phyloP scores from a whole-genome alignment of 2,329 filamentous ascomycete species.

The Pseudopithomyces chartarum region DNA sequence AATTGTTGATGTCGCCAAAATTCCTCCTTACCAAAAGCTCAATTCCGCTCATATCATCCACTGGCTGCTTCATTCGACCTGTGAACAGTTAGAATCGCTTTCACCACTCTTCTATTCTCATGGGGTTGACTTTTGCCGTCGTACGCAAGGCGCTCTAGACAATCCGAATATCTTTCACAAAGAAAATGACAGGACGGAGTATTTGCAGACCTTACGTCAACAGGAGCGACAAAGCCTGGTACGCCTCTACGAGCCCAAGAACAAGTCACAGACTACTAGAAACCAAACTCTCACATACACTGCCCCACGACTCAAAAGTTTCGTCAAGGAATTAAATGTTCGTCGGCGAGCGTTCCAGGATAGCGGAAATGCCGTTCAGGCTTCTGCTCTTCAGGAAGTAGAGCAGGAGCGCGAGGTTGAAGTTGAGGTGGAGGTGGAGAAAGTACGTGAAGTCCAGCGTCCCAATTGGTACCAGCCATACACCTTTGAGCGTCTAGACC shows the following conservation, averaged over 20 bases:
- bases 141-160: constrained; percentile 55
- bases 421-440: constrained; percentile 63
- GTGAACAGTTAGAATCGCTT: constrained; percentile 62
- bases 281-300: too few relatives aligned
- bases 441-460: constrained; percentile 60
- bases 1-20: constrained; percentile 50
- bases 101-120: constrained; percentile 64
- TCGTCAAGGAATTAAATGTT: constrained; percentile 41
- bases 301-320: not conserved
- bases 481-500: constrained; percentile 54
- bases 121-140: constrained; percentile 64
- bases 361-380: constrained; percentile 50
- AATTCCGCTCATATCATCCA: constrained; percentile 59
- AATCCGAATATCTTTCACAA: constrained; percentile 51
- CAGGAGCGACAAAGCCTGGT: constrained; percentile 63
- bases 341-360: constrained; percentile 49
- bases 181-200: constrained; percentile 41
- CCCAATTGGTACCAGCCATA: constrained; percentile 49
- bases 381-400: constrained; percentile 63
- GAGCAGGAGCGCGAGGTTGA: constrained; percentile 64
- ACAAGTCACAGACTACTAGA: not conserved
- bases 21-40: constrained; percentile 21
- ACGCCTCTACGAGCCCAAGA: constrained; percentile 60
- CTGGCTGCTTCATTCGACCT: constrained; percentile 71
- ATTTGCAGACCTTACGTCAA: constrained; percentile 54